Conservation (phyloP, 1,284 basidiomycete genomes). For the Irpex rosettiformis region DNA sequence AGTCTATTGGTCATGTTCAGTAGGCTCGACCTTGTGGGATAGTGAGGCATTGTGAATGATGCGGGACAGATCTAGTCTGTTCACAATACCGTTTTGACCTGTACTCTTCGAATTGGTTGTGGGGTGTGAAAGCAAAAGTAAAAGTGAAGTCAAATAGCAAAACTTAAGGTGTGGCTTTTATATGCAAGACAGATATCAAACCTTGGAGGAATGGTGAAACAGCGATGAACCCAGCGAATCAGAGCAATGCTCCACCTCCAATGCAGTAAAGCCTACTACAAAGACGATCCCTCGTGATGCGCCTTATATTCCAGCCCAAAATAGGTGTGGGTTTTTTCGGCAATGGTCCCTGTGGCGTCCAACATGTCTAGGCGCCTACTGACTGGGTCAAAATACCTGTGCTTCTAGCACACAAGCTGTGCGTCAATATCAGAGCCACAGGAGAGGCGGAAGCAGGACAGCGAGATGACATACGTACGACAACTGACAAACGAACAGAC, state of each 20-base stretch:
- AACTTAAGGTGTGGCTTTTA: not conserved
- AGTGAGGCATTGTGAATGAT: too few species aligned
- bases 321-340: not conserved
- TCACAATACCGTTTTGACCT: too few species aligned
- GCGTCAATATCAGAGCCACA: not conserved
- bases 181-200: not conserved
- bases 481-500: not conserved
- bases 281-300: not conserved
- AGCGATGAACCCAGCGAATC: too few species aligned
- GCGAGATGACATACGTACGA: not conserved
- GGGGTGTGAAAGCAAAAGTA: not conserved
- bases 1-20: not conserved
- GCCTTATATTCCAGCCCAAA: not conserved
- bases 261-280: not conserved
- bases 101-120: too few species aligned
- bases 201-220: not conserved
- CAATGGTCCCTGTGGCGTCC: not conserved
- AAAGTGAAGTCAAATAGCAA: not conserved
- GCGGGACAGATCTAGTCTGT: too few species aligned
- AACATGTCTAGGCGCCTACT: not conserved
- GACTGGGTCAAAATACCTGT: not conserved
- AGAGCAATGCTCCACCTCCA: not conserved
- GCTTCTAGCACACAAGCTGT: not conserved
- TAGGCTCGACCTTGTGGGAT: not conserved
- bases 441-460: not conserved